These are phyloP conservation scores for Henckelia pumila DNA, from an alignment of 257 asterid species.

Conservation along the genomic window DNA sequence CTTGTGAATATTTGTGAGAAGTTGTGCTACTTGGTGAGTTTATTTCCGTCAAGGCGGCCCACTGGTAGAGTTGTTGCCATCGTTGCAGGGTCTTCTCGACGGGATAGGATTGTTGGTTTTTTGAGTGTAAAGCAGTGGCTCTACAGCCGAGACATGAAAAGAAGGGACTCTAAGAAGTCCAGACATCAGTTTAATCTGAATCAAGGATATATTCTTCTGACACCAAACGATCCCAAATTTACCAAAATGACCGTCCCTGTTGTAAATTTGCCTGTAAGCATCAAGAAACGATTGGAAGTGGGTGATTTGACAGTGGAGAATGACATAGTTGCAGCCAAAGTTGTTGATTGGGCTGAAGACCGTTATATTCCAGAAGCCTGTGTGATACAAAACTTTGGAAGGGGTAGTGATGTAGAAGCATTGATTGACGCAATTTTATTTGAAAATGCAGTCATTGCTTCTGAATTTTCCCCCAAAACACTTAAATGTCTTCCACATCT, in stretches of 20 bases:
- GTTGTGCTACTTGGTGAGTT: constrained; percentile 40
- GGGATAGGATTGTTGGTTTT: constrained; percentile 65
- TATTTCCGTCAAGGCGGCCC: constrained; percentile 72
- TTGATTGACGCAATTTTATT: constrained; percentile 83
- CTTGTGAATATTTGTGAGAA: constrained; percentile 42
- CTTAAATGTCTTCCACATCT: constrained; percentile 57
- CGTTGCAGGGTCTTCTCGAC: constrained; percentile 54
- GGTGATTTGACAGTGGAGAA: constrained; percentile 63
- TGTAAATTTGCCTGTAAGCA: constrained; percentile 49
- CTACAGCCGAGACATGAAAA: constrained; percentile 41
- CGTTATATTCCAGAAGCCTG: constrained; percentile 57
- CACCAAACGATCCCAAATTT: constrained; percentile 69
- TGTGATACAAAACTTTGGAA: constrained; percentile 61
- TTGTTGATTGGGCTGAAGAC: constrained; percentile 80
- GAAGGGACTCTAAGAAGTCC: constrained; percentile 52
- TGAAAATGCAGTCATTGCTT: constrained; percentile 63
- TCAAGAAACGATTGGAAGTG: constrained; percentile 56
- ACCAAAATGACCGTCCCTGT: constrained; percentile 68
- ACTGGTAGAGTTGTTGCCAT: constrained; percentile 82
- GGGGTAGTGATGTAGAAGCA: constrained; percentile 71
- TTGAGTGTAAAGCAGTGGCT: constrained; percentile 69
- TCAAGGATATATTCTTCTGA: constrained; percentile 48
- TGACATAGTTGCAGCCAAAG: constrained; percentile 69
- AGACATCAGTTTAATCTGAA: constrained; percentile 34
- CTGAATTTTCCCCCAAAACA: constrained; percentile 61